Conservation (phyloP, 805 yeast species). For the Yamadazyma sp. region DNA sequence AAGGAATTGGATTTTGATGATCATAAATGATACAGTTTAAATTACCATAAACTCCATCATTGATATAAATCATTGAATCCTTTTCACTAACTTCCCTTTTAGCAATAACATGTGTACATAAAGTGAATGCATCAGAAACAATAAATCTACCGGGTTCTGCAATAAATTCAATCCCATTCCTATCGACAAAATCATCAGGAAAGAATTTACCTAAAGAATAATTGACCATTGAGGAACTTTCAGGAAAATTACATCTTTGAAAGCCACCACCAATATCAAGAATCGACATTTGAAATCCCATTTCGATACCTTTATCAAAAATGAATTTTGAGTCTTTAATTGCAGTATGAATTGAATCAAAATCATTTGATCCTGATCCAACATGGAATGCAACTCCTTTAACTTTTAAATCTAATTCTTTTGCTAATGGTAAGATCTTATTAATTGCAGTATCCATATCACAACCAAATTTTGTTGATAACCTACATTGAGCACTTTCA, state of each 20-base stretch:
- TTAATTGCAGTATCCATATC: slow-evolving; percentile 49
- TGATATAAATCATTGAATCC: slow-evolving; percentile 75
- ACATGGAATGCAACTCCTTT: slow-evolving; percentile 93
- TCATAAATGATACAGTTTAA: slow-evolving; percentile 91
- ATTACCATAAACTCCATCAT: slow-evolving; percentile 95
- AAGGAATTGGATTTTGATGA: slow-evolving; percentile 77
- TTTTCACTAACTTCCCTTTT: slow-evolving; percentile 51
- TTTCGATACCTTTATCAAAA: slow-evolving; percentile 54
- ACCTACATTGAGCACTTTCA: slow-evolving; percentile 77
- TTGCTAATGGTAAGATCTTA: slow-evolving; percentile 59
- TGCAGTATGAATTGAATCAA: slow-evolving; percentile 63
- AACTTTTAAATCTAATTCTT: slow-evolving; percentile 57
- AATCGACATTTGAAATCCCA: slow-evolving; percentile 41
- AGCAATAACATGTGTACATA: slow-evolving; percentile 85
- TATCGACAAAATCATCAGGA: slow-evolving; percentile 37
- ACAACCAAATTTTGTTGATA: slow-evolving; percentile 89
- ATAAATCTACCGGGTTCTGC: slow-evolving; percentile 95
- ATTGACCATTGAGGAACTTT: slow-evolving; percentile 57
- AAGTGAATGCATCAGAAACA: slow-evolving; percentile 80
- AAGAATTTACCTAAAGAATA: slow-evolving; percentile 56
- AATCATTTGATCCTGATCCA: slow-evolving; percentile 88
- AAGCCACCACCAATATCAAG: slow-evolving; percentile 97
- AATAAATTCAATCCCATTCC: slow-evolving; percentile 47
- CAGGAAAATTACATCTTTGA: slow-evolving; percentile 56
- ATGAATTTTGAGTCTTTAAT: slow-evolving; percentile 65